Evolutionary conservation across 306 rosid species (phyloP).

Genomic region (Cucurbita pepo): DNA sequence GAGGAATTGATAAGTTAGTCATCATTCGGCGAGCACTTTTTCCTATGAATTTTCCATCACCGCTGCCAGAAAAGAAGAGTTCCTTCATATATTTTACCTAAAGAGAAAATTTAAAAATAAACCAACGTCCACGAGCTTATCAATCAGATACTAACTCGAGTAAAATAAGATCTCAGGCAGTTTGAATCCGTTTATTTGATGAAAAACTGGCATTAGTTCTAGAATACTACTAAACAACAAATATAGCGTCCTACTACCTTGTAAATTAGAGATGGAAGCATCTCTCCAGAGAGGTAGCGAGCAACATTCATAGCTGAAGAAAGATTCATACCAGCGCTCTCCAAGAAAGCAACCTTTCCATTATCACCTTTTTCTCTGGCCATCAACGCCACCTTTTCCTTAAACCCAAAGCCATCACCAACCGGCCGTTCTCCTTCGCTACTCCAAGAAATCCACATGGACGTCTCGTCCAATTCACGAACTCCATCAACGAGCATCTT

Average conservation of each 20-base stretch:
- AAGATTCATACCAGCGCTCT: constrained; percentile 54
- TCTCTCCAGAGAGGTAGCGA: constrained; percentile 38
- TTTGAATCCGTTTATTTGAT: neutral
- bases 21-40: constrained; percentile 51
- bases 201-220: neutral
- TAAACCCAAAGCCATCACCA: constrained; percentile 18
- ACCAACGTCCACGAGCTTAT: neutral
- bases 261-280: constrained; percentile 40
- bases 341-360: constrained; percentile 69
- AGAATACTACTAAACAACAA: neutral
- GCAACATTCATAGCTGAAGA: constrained; percentile 73
- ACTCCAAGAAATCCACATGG: constrained; percentile 19
- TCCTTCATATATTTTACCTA: constrained; percentile 63
- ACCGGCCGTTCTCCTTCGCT: neutral
- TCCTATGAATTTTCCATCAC: constrained; percentile 17
- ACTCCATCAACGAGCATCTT: constrained; percentile 56
- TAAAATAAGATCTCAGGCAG: neutral
- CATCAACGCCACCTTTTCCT: constrained; percentile 37
- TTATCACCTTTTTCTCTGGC: constrained; percentile 55
- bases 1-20: constrained; percentile 50
- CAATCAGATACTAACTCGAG: neutral
- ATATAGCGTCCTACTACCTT: constrained; percentile 21
- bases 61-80: constrained; percentile 40
- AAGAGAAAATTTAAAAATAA: constrained; percentile 24
- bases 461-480: constrained; percentile 54